phyloP scores from a whole-genome alignment of 345 rosid genomes.

The Lepidium didymum region DNA sequence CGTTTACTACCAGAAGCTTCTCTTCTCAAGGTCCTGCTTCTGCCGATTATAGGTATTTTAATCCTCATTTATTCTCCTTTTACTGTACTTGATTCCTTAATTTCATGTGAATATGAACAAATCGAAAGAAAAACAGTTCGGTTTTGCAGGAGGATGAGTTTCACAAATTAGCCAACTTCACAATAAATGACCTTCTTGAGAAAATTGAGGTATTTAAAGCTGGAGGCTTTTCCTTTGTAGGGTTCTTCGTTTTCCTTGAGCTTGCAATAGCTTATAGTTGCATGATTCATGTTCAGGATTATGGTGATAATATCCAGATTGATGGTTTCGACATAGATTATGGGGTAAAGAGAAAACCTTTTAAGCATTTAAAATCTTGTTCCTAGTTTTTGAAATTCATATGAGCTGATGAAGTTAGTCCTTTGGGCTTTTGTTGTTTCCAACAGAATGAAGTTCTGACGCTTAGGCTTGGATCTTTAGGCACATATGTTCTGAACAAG shows the following conservation, averaged over 20 bases:
- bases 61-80: background rate
- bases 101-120: constrained; percentile 11
- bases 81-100: background rate
- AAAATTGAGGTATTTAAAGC: constrained; percentile 57
- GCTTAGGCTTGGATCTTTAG: constrained; percentile 67
- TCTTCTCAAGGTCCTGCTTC: constrained; percentile 37
- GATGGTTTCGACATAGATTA: constrained; percentile 91
- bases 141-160: constrained; percentile 82
- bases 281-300: constrained; percentile 47
- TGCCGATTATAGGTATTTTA: constrained; percentile 12
- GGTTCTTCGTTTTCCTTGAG: background rate
- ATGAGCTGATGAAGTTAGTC: background rate
- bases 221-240: background rate
- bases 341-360: constrained; percentile 48
- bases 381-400: background rate
- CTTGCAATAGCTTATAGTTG: background rate
- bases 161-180: constrained; percentile 65
- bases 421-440: background rate
- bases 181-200: constrained; percentile 70
- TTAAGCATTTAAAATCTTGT: background rate
- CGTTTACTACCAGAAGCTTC: constrained; percentile 36
- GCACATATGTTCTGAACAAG: constrained; percentile 86
- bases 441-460: constrained; percentile 86
- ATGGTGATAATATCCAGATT: constrained; percentile 64
- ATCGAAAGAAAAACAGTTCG: constrained; percentile 47